These are phyloP conservation scores for Pulveroboletus sp. DNA, from an alignment of 768 basidiomycete species.

Conservation along the genomic window DNA sequence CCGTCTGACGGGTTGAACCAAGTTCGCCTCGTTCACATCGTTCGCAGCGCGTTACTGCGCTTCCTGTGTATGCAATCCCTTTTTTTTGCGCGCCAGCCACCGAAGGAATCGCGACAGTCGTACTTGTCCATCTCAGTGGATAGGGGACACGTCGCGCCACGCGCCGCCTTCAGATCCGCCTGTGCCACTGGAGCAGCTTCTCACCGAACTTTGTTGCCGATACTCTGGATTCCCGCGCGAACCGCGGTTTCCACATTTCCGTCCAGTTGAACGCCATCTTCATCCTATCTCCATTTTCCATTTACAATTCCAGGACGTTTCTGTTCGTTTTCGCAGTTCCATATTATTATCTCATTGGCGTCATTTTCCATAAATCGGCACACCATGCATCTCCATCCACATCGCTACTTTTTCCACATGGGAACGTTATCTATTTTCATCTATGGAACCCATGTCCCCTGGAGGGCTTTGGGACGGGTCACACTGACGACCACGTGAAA, in stretches of 20 bases:
- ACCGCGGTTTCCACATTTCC: conserved; percentile 8
- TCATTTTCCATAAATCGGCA: conserved; percentile 18
- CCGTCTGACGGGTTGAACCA: conserved; percentile 24
- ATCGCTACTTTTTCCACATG: conserved; percentile 18
- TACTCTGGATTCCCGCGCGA: conserved; percentile 19
- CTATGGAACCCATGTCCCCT: conserved; percentile 20
- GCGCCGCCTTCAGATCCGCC: conserved; percentile 19
- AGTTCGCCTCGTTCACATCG: conserved; percentile 3
- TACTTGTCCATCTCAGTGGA: conserved; percentile 15
- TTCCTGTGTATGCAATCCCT: conserved; percentile 22
- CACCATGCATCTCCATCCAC: conserved; percentile 28
- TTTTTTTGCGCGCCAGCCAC: conserved; percentile 21
- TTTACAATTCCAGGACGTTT: conserved; percentile 6
- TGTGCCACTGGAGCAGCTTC: conserved; percentile 17
- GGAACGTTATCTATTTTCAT: conserved; percentile 30
- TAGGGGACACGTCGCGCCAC: conserved; percentile 24
- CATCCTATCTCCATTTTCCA: conserved; percentile 3
- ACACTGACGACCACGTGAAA: conserved; percentile 7
- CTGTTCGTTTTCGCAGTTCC: conserved; percentile 15
- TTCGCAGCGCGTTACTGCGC: conserved; percentile 11
- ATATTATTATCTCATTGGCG: conserved; percentile 29
- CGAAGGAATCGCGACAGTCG: conserved; percentile 20
- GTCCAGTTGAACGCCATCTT: not conserved
- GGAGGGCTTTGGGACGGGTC: conserved; percentile 21
- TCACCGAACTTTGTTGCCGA: conserved; percentile 12